Percentiles rank a stretch among this genome's conserved stretches.
These are phyloP conservation scores for Lepiota subincarnata DNA, from an alignment of 768 basidiomycete genomes.

Conservation along the genomic window DNA sequence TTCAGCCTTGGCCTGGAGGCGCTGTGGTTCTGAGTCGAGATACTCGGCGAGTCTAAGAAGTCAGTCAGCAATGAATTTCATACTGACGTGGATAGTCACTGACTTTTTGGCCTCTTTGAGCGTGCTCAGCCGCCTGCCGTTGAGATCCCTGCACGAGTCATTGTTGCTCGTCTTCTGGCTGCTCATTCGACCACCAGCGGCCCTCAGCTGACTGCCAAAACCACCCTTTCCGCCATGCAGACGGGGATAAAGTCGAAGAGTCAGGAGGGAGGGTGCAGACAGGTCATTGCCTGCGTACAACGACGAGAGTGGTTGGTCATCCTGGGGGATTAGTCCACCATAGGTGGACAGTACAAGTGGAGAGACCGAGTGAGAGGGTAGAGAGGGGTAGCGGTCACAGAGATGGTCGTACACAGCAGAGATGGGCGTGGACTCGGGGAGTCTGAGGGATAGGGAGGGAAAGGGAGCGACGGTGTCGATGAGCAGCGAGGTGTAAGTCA, in stretches of 20 bases:
- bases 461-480: conserved; percentile 38
- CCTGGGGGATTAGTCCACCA: conserved; percentile 27
- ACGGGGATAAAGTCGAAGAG: conserved; percentile 68
- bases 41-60: conserved; percentile 70
- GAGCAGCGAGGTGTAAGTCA: conserved; percentile 30
- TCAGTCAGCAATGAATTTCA: background rate
- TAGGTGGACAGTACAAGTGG: conserved; percentile 35
- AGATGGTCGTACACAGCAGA: conserved; percentile 29
- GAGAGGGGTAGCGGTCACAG: conserved; percentile 29
- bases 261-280: conserved; percentile 38
- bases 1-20: conserved; percentile 73
- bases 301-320: conserved; percentile 20
- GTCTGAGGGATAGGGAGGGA: conserved; percentile 28
- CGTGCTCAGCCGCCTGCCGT: conserved; percentile 83
- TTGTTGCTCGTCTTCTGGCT: conserved; percentile 94
- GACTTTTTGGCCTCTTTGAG: conserved; percentile 96
- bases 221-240: conserved; percentile 94
- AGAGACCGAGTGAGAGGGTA: conserved; percentile 27
- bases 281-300: conserved; percentile 19
- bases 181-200: conserved; percentile 97
- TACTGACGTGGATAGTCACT: conserved; percentile 19
- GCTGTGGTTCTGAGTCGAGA: conserved; percentile 78
- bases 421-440: conserved; percentile 26
- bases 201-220: conserved; percentile 93
- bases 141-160: conserved; percentile 91